phyloP scores from a whole-genome alignment of 1,139 yeast species.

The Casaregolazyma lundiana region DNA sequence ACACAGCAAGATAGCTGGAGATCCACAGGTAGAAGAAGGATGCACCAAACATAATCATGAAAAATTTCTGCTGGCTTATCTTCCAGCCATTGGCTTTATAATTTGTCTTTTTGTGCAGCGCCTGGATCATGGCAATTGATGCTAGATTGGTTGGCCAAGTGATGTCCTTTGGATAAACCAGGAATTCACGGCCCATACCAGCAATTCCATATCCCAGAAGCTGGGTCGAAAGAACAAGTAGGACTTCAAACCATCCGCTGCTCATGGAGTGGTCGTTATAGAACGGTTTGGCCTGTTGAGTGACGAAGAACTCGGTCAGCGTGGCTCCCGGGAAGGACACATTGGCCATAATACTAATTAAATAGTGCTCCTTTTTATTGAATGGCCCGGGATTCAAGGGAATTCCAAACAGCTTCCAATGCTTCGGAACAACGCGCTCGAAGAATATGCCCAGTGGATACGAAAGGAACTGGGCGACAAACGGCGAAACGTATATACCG shows the following conservation, averaged over 20 bases:
- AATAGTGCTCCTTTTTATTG: slow-evolving; percentile 58
- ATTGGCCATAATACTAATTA: slow-evolving; percentile 37
- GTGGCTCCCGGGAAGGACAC: slow-evolving; percentile 10
- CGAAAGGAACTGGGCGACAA: slow-evolving; percentile 53
- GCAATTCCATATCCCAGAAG: slow-evolving; percentile 61
- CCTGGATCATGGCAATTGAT: slow-evolving; percentile 46
- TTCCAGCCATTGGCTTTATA: slow-evolving; percentile 42
- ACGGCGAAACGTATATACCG: slow-evolving; percentile 40
- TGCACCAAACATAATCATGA: slow-evolving; percentile 35
- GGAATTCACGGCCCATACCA: slow-evolving; percentile 49
- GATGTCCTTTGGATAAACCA: slow-evolving; percentile 57
- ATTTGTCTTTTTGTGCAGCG: slow-evolving; percentile 55
- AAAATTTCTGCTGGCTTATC: slow-evolving; percentile 42
- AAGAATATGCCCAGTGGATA: slow-evolving; percentile 50
- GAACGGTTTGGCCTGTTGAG: slow-evolving; percentile 26
- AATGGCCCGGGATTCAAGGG: slow-evolving; percentile 60
- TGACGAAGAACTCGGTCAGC: slow-evolving; percentile 17
- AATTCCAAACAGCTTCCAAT: slow-evolving; percentile 40
- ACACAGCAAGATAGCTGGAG: slow-evolving; percentile 47
- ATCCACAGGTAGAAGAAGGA: slow-evolving; percentile 53
- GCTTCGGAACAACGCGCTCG: slow-evolving; percentile 36
- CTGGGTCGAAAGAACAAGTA: slow-evolving; percentile 51
- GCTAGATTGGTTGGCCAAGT: slow-evolving; percentile 56
- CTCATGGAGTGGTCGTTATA: slow-evolving; percentile 42
- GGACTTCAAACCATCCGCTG: slow-evolving; percentile 46